Evolutionary conservation across 208 protist genomes (phyloP), one percentile per base, ranked within the genome.

Genomic region (Strigomonas galati): DNA sequence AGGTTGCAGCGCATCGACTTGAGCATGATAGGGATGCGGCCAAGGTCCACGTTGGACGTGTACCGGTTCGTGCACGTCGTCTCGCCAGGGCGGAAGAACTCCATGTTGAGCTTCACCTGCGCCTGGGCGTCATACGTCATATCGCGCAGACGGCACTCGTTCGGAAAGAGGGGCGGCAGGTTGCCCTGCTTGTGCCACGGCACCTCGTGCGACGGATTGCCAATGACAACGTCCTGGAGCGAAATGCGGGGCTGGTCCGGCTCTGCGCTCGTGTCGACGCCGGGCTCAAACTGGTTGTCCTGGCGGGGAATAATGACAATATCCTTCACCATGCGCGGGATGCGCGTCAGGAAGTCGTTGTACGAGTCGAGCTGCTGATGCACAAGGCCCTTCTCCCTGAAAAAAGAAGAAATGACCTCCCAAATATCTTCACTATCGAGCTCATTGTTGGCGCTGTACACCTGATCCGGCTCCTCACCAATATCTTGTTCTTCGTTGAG

Each of bases 1-100:
- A 99, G 77, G 30, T 99, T 91, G 84, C 99, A 99, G 31, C 95
- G 89, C 54, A 79, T 91, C 32, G 91, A 98, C 35, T 98, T 89
- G 21, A 99, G 87, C 99, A 99, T 99, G 44, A 99, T 99, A 3
- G 99, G 99, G 70, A 99, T 98, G 44, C 88, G 78, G 3, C 99
- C 98, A 69, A 99, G 99, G 52, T 76, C 65, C 21, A 99, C 84
- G 60, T 91, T 89, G 9, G 85, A 85, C 62, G 72, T 53, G n/a
- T 72, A 76, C 27, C 71, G 73, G 49, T 72, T 57, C 62, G 71
- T 63, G 15, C 75, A 76, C 28, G 66, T 72, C 51, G 75, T 70
- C 24, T 72, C 75, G 56, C 65, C 53, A 3, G 79, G 67, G 84
- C 85, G 76, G 74, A 76, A 87, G 28, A 84, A 65, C 51, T 91